Evolutionary conservation across 2,329 filamentous ascomycete genomes (phyloP).

Genomic region (Thielaviopsis euricoi): DNA sequence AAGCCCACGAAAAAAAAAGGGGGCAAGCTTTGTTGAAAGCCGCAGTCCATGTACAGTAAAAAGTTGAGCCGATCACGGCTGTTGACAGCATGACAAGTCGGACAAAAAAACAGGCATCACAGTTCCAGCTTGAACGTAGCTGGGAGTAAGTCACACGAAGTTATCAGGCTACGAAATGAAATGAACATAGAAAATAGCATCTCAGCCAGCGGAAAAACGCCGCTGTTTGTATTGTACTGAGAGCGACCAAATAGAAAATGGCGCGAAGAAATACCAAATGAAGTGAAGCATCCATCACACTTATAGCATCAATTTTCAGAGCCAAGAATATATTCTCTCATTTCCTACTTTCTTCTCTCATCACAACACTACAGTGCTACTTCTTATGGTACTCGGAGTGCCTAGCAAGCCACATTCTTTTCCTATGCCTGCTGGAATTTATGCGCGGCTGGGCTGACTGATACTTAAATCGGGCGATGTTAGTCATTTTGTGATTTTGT

Average conservation of each 20-base stretch:
- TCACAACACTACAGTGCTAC: too few species aligned
- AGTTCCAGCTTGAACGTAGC: background rate
- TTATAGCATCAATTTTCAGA: too few species aligned
- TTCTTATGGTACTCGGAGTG: too few species aligned
- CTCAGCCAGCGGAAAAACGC: background rate
- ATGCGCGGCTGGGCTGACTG: background rate
- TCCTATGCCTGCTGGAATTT: background rate
- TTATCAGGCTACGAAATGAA: background rate
- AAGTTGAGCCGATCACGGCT: background rate
- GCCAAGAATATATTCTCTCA: too few species aligned
- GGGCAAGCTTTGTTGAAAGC: background rate
- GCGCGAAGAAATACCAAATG: too few species aligned
- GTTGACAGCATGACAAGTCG: background rate
- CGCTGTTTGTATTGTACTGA: background rate
- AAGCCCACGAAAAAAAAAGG: background rate
- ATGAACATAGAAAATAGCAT: background rate
- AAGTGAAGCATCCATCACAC: too few species aligned
- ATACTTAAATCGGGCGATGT: background rate
- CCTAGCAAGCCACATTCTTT: background rate
- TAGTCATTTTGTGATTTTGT: background rate
- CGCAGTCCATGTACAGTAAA: background rate
- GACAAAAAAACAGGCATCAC: background rate
- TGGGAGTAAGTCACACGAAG: background rate
- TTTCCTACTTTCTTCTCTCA: too few species aligned
- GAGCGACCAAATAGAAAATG: too few species aligned